Evolutionary conservation across 208 protist species (phyloP), one percentile per base, ranked within the genome.

Genomic region (Leishmania gerbilli): DNA sequence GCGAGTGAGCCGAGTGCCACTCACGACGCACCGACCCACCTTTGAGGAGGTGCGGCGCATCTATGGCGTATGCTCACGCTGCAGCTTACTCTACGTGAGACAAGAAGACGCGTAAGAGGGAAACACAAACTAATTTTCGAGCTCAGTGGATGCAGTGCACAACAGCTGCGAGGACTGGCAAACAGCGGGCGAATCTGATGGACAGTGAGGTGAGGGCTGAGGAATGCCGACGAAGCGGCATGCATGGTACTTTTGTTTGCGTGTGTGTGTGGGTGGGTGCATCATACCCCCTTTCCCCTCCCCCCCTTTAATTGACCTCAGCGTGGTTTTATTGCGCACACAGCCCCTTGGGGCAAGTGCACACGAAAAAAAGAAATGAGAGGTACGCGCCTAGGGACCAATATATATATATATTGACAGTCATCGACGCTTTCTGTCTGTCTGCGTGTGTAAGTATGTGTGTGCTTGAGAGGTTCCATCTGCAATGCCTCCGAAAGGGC

Each of bases 21-120:
- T 98, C 34, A 97, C 95, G 17, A 96, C 95, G 15, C 91, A 95
- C 55, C 88, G 91, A 1, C 95, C 95, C 21, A 92, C 85, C 11
- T 96, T 97, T 79, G 88, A 89, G 42, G 95, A 98, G 80, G 93
- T 98, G 58, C 83, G 93, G 79, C 93, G 93, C 49, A 92, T 96
- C 27, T 97, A 92, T 78, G 69, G 51, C 0, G 79, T 84, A 3
- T 85, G 96, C 8, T 91, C 90, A 9, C 77, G 62, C 9, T 91
- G 87, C 76, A 86, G 80, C 64, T 69, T 96, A 6, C 69, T 90
- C 34, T 92, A 96, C 80, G 71, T 92, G 24, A 84, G 37, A 17
- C 37, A 78, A 17, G 79, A 84, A 21, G 53, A 47, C 1, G 51
- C 19, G 47, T 42, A 58, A 60, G 15, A n/a, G 19, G 3, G 17